A percentile compares a stretch with the other conserved stretches of the same genome.
These are phyloP conservation scores for Hypoxylon trugodes DNA, from an alignment of 495 filamentous ascomycete species.

Conservation along the genomic window DNA sequence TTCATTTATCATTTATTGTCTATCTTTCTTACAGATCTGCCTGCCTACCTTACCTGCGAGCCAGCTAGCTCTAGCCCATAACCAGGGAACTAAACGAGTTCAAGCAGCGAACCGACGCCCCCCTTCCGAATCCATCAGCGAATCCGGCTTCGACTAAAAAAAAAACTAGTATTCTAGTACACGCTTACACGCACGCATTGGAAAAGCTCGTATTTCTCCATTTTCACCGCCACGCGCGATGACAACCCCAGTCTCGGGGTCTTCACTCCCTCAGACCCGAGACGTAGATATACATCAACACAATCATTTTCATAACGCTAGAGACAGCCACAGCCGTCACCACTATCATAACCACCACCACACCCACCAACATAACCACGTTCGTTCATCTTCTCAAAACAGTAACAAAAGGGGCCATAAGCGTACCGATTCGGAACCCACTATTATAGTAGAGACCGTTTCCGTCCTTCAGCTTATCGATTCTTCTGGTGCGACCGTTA, in stretches of 20 bases:
- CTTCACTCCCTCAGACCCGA: slow-evolving; percentile 65
- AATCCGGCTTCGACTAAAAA: slow-evolving; percentile 32
- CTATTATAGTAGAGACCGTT: slow-evolving; percentile 57
- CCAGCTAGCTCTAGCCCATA: slow-evolving; percentile 24
- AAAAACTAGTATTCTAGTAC: slow-evolving; percentile 40
- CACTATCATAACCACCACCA: slow-evolving; percentile 42
- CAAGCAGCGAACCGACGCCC: slow-evolving; percentile 29
- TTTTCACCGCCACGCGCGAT: slow-evolving; percentile 55
- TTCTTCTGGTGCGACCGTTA: slow-evolving; percentile 51
- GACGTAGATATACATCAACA: slow-evolving; percentile 48
- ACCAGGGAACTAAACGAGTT: slow-evolving; percentile 7
- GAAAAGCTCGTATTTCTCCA: slow-evolving; percentile 47
- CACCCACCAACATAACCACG: slow-evolving; percentile 45
- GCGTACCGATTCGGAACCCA: slow-evolving; percentile 42
- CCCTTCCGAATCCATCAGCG: slow-evolving; percentile 30
- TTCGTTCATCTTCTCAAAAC: slow-evolving; percentile 48
- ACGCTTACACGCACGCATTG: slow-evolving; percentile 40
- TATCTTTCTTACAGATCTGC: too few species aligned
- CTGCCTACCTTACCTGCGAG: slow-evolving; percentile 24
- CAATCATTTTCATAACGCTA: slow-evolving; percentile 44
- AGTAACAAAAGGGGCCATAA: slow-evolving; percentile 44
- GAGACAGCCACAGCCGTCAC: slow-evolving; percentile 44
- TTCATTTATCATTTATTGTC: too few species aligned
- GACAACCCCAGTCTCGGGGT: slow-evolving; percentile 58
- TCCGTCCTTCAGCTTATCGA: slow-evolving; percentile 61